Evolutionary conservation across 108 stramenopile species (phyloP).

Genomic region (Thalassiosira profunda): DNA sequence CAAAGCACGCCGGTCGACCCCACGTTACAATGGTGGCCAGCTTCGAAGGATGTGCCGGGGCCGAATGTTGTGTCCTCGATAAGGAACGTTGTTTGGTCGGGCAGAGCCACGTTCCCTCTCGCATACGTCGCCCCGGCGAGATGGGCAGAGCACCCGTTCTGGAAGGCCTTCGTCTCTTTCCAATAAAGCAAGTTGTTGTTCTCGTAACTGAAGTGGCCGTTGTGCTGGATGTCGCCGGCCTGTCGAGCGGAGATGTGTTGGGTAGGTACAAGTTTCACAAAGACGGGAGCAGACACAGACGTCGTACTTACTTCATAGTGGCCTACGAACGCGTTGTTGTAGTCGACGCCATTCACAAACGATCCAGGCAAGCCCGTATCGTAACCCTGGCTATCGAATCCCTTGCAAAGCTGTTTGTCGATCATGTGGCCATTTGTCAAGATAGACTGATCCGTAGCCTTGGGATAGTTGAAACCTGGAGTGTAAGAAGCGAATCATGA

Average conservation of each 20-base stretch:
- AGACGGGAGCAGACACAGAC: not conserved
- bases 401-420: slow-evolving; percentile 38
- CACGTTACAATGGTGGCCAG: slow-evolving; percentile 69
- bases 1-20: slow-evolving; percentile 62
- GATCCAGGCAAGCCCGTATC: slow-evolving; percentile 44
- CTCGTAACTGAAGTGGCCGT: slow-evolving; percentile 41
- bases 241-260: not conserved
- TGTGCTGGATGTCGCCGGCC: slow-evolving; percentile 37
- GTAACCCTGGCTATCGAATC: slow-evolving; percentile 46
- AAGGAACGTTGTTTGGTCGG: slow-evolving; percentile 68
- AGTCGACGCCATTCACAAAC: slow-evolving; percentile 60
- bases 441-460: slow-evolving; percentile 57
- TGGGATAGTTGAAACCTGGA: slow-evolving; percentile 37
- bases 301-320: slow-evolving; percentile 44
- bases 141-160: slow-evolving; percentile 64
- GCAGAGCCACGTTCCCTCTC: slow-evolving; percentile 54
- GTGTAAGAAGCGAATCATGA: not conserved
- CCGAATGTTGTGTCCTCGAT: slow-evolving; percentile 56
- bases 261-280: not conserved
- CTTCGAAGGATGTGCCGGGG: slow-evolving; percentile 45
- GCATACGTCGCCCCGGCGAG: slow-evolving; percentile 44
- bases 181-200: slow-evolving; percentile 63
- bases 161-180: slow-evolving; percentile 71
- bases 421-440: slow-evolving; percentile 48
- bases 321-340: slow-evolving; percentile 67